Percentiles rank a stretch among this genome's conserved stretches.
Evolutionary conservation across 306 rosid species (phyloP).

Genomic region (Gastrolobium villosum): DNA sequence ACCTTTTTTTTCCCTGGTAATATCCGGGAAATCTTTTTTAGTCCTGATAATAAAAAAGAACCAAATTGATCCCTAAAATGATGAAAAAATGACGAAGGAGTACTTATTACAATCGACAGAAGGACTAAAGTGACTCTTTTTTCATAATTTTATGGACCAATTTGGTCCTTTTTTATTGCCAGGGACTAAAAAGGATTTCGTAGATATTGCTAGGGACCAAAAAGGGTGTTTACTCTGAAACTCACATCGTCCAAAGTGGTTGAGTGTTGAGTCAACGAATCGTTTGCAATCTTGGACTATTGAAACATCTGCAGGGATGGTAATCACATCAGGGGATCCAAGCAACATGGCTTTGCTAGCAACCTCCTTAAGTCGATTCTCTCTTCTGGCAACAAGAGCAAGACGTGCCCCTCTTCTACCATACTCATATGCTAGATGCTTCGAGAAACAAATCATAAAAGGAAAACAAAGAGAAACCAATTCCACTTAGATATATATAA

Average conservation of each 20-base stretch:
- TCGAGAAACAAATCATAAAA: slow-evolving; percentile 19
- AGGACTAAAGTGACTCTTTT: too few species aligned
- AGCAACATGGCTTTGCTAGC: slow-evolving; percentile 44
- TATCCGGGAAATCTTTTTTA: too few species aligned
- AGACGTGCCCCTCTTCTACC: slow-evolving; percentile 62
- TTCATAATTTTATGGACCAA: too few species aligned
- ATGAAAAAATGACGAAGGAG: too few species aligned
- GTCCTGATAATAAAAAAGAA: too few species aligned
- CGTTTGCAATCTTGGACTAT: slow-evolving; percentile 53
- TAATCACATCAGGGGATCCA: slow-evolving; percentile 59
- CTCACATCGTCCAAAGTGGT: slow-evolving; percentile 60
- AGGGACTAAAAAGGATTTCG: too few species aligned
- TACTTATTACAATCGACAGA: too few species aligned
- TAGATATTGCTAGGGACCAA: too few species aligned
- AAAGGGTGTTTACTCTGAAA: too few species aligned
- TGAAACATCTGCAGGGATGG: slow-evolving; percentile 60
- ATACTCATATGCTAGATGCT: slow-evolving; percentile 63
- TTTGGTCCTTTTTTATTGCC: too few species aligned
- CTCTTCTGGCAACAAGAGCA: slow-evolving; percentile 62
- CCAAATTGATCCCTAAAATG: too few species aligned
- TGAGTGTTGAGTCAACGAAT: slow-evolving; percentile 50
- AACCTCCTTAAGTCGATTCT: slow-evolving; percentile 52
- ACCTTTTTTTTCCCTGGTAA: too few species aligned
- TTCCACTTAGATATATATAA: neutral
- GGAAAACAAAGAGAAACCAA: neutral